Base-by-base conservation (phyloP, 345 rosid species). In the Populus pruinosa region DNA sequence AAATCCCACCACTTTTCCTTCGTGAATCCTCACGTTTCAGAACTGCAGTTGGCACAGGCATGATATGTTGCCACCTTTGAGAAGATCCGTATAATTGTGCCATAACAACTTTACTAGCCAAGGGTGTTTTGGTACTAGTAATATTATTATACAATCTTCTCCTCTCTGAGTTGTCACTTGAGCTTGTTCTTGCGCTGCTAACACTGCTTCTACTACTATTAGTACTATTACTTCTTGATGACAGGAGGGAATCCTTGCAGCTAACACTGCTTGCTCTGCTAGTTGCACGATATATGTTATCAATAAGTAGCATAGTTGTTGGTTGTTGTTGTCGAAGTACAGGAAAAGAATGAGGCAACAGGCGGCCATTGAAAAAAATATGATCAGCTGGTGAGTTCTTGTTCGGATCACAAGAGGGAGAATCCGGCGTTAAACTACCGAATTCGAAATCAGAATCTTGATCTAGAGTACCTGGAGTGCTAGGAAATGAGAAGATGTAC, bases 351-450 rank as follows among this genome's bases (percentile, higher is more conserved):
- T 94, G 97, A 2, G 98, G 97, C 78, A 94, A 50, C 67, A 92
- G 85, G 72, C 88, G 90, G 73, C 97, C 98, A 70, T 94, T 92
- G 85, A 70, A 85, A 80, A 94, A 94, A 41, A 94, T 89, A 67
- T 87, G 94, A 77, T 94, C 98, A 2, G 98, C 98, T 1, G 96
- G 98, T 5, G 96, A 94, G 74, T 83, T 86, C 33, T 77, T 83
- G 80, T 73, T 78, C 5, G 89, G 85, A 70, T 86, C 91, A 75
- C 50, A 71, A 0, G 89, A 86, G 35, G 91, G 89, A 18, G 92
- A 91, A 63, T 86, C 88, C 2, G 92, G 92, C 4, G 93, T 88
- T 14, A 89, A 71, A 5, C 85, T 83, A 62, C 91, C 91, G 81
- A 92, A 92, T 79, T 92, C 92, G 71, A 94, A 92, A 69, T 94